phyloP scores from a whole-genome alignment of 176 grass and related monocot genomes.

The Tillandsia leiboldiana region DNA sequence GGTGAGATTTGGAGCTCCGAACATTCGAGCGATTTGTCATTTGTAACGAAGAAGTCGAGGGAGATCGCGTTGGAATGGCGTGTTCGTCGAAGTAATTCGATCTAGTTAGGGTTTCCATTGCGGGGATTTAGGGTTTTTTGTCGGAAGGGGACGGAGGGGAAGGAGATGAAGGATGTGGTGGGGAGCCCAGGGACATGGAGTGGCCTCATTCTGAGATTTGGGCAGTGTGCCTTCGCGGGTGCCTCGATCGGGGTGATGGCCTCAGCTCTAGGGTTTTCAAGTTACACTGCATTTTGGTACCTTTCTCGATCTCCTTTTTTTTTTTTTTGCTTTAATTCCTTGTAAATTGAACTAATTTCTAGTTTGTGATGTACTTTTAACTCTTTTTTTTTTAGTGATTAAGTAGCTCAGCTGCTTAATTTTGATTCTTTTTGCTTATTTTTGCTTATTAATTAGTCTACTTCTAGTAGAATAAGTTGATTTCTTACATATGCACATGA shows the following conservation, averaged over 20 bases:
- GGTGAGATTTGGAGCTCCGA: not conserved
- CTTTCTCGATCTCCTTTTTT: not conserved
- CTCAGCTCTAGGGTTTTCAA: slow-evolving; percentile 65
- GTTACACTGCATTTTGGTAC: slow-evolving; percentile 97
- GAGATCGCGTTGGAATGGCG: not conserved
- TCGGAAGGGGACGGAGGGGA: not conserved
- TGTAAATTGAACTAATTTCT: no score
- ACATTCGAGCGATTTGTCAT: not conserved
- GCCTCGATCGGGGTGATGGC: slow-evolving; percentile 69
- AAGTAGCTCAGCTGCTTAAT: not conserved
- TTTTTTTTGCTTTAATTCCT: not conserved
- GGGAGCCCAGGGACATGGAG: slow-evolving; percentile 81
- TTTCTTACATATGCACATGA: no score
- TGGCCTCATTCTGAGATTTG: slow-evolving; percentile 55
- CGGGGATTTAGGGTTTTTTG: not conserved
- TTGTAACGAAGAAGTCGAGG: not conserved
- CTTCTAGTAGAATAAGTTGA: not conserved
- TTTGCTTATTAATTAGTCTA: not conserved
- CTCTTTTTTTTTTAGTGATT: not conserved
- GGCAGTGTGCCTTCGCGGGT: slow-evolving; percentile 74
- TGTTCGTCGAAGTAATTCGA: not conserved
- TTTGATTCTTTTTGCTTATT: not conserved
- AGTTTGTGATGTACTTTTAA: no score
- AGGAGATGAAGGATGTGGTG: slow-evolving; percentile 46
- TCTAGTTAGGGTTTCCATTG: not conserved